Percentiles rank a stretch among this genome's conserved stretches.
These are phyloP conservation scores for Mallotus nudiflorus DNA, from an alignment of 345 rosid genomes.

Conservation along the genomic window DNA sequence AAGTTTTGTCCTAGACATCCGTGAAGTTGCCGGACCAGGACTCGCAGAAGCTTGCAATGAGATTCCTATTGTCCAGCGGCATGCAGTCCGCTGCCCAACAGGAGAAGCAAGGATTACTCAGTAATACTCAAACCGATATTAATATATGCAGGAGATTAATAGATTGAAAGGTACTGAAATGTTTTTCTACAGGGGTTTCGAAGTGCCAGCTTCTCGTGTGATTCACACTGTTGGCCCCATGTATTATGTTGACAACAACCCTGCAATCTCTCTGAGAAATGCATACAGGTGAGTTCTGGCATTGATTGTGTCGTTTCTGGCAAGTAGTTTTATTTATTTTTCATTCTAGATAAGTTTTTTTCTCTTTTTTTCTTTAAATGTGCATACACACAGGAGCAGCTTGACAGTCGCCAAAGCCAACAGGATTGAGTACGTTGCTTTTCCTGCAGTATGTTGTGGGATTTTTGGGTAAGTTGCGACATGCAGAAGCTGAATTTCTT, in stretches of 20 bases:
- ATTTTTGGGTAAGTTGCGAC: too few species aligned
- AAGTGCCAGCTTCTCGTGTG: slow-evolving; percentile 67
- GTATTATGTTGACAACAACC: slow-evolving; percentile 50
- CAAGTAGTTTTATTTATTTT: neutral
- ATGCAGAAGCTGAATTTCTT: too few species aligned
- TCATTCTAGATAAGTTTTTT: neutral
- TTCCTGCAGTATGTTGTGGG: slow-evolving; percentile 76
- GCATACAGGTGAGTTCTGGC: slow-evolving; percentile 52
- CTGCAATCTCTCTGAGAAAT: slow-evolving; percentile 50
- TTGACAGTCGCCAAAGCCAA: slow-evolving; percentile 67
- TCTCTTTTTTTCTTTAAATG: slow-evolving; percentile 6
- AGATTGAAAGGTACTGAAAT: too few species aligned
- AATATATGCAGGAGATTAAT: too few species aligned
- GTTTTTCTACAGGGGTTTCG: slow-evolving; percentile 64
- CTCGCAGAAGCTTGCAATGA: slow-evolving; percentile 64
- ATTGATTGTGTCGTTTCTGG: neutral
- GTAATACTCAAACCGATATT: slow-evolving; percentile 34
- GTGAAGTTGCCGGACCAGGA: slow-evolving; percentile 77
- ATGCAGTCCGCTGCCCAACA: slow-evolving; percentile 67
- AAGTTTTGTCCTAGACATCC: slow-evolving; percentile 49
- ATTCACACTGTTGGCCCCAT: slow-evolving; percentile 87
- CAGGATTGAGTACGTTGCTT: slow-evolving; percentile 68
- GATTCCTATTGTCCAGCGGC: slow-evolving; percentile 59
- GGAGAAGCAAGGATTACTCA: slow-evolving; percentile 92
- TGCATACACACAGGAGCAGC: slow-evolving; percentile 65